A percentile compares a stretch with the other conserved stretches of the same genome.
Conservation (phyloP, 352 stramenopile species). For the Phytopythium kandeliae region DNA sequence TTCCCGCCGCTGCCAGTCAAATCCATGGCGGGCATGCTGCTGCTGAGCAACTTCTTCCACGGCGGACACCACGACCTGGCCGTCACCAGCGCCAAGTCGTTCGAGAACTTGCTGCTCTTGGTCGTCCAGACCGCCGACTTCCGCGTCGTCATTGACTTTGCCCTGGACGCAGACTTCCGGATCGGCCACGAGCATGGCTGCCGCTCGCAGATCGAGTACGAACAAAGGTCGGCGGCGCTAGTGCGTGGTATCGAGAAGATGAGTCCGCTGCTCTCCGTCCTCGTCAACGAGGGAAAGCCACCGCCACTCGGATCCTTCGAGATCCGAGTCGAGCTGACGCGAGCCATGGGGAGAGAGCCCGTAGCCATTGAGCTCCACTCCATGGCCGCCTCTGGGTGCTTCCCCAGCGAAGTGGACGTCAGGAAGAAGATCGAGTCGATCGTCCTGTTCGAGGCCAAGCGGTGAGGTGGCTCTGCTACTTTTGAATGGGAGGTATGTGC, state of each 20-base stretch:
- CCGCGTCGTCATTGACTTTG: conserved; percentile 31
- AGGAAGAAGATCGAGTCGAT: conserved; percentile 52
- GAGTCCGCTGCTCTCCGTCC: conserved; percentile 40
- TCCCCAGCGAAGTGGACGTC: conserved; percentile 39
- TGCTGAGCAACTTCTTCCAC: conserved; percentile 59
- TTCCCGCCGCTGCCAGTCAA: conserved; percentile 27
- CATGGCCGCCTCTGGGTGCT: conserved; percentile 39
- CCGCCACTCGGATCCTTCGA: conserved; percentile 42
- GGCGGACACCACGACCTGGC: conserved; percentile 42
- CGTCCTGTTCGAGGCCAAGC: conserved; percentile 53
- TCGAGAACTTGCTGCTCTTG: conserved; percentile 52
- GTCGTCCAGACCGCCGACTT: conserved; percentile 49
- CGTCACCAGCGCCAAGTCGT: conserved; percentile 29
- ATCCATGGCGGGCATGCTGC: conserved; percentile 11
- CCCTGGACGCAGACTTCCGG: conserved; percentile 26
- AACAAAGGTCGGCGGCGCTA: conserved; percentile 30
- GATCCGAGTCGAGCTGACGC: conserved; percentile 37
- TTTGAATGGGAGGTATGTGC: not conserved
- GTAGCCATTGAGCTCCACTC: conserved; percentile 48
- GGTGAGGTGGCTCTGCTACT: conserved; percentile 13
- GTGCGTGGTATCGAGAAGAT: conserved; percentile 38
- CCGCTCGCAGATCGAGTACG: conserved; percentile 44
- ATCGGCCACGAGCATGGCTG: conserved; percentile 40
- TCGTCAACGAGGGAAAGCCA: conserved; percentile 25
- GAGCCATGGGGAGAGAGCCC: conserved; percentile 11